These are phyloP conservation scores for Quercus berberidifolia DNA, from an alignment of 306 rosid genomes.

Conservation along the genomic window DNA sequence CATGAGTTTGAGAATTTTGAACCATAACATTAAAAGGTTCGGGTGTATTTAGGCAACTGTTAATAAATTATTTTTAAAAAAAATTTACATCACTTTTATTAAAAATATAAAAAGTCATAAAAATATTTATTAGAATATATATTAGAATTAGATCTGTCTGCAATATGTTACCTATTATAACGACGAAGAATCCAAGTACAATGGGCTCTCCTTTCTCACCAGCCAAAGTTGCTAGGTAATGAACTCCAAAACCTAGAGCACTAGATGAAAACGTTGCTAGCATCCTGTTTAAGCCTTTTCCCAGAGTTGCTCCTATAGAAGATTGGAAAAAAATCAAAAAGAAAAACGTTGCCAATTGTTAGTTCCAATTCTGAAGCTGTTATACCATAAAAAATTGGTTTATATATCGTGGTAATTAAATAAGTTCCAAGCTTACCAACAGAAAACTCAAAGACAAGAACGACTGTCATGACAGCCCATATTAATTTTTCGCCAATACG, in stretches of 20 bases:
- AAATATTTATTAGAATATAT: too few relatives aligned
- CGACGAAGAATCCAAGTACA: conserved; percentile 18
- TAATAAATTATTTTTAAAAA: too few relatives aligned
- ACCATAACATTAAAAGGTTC: too few relatives aligned
- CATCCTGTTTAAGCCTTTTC: conserved; percentile 35
- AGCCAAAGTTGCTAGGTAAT: conserved; percentile 24
- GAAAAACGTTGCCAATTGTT: too few relatives aligned
- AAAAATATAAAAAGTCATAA: background rate
- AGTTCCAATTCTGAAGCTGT: too few relatives aligned
- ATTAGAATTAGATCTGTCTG: too few relatives aligned
- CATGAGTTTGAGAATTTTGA: too few relatives aligned
- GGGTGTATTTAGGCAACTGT: too few relatives aligned
- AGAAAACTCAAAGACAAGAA: conserved; percentile 23
- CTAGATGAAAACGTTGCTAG: conserved; percentile 34
- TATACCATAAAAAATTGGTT: background rate
- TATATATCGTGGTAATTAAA: too few relatives aligned
- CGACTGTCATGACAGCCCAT: conserved; percentile 28
- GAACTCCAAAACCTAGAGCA: conserved; percentile 30
- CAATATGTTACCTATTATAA: conserved; percentile 6
- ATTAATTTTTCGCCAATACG: conserved; percentile 15
- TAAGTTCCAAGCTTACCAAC: conserved; percentile 11
- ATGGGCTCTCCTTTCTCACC: conserved; percentile 31
- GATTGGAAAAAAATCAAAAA: background rate
- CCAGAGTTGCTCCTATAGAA: conserved; percentile 38
- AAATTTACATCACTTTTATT: too few relatives aligned